Evolutionary conservation across 108 stramenopile species (phyloP).

Genomic region (Skeletonema costatum): DNA sequence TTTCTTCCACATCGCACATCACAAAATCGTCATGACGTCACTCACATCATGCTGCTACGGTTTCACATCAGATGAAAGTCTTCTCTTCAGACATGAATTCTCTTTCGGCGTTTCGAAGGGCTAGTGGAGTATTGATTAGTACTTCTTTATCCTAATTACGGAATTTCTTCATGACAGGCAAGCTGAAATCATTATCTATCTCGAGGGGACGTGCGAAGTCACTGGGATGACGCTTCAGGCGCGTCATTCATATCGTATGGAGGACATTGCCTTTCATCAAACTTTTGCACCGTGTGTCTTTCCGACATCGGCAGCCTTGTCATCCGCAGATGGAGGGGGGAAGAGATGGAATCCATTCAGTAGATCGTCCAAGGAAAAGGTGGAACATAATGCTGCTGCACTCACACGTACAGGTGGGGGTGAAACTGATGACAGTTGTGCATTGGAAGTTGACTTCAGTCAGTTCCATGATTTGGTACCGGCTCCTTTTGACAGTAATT

Average conservation of each 20-base stretch:
- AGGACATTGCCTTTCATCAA: constrained; percentile 87
- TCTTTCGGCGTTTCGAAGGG: no score
- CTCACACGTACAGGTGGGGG: neutral
- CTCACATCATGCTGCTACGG: no score
- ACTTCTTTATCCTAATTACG: no score
- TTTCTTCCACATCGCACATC: no score
- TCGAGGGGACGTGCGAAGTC: constrained; percentile 94
- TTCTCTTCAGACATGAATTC: no score
- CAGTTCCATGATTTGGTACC: constrained; percentile 75
- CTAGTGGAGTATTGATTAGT: no score
- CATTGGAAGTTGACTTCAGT: constrained; percentile 64
- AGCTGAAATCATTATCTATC: constrained; percentile 91
- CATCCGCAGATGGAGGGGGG: neutral
- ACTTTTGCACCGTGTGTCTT: constrained; percentile 89
- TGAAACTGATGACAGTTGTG: neutral
- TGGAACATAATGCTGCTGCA: constrained; percentile 5
- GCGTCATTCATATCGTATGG: constrained; percentile 87
- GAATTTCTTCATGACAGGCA: constrained; percentile 84
- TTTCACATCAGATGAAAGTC: no score
- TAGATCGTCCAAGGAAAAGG: constrained; percentile 7
- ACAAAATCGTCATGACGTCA: no score
- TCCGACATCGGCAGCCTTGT: constrained; percentile 12
- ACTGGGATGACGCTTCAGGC: constrained; percentile 91
- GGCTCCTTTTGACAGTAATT: constrained; percentile 30
- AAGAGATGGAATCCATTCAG: constrained; percentile 19